phyloP scores from a whole-genome alignment of 2,329 filamentous ascomycete species.

The Periconia sp. region DNA sequence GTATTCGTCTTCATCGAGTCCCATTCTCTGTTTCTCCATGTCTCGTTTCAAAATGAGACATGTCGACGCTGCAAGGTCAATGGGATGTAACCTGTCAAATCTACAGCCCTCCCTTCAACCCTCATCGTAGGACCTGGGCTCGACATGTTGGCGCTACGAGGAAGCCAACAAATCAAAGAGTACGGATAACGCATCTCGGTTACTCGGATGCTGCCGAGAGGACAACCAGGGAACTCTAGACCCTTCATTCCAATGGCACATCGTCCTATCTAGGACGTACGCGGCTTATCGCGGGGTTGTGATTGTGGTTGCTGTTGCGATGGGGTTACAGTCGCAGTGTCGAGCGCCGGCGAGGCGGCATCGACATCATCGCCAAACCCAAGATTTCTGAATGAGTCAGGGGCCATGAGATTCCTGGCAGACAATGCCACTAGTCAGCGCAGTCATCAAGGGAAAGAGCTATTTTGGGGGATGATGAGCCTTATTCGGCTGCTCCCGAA shows the following conservation, averaged over 20 bases:
- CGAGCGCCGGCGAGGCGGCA: slow-evolving; percentile 8
- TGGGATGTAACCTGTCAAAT: slow-evolving; percentile 36
- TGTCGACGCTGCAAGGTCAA: slow-evolving; percentile 15
- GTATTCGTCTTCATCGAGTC: slow-evolving; percentile 3
- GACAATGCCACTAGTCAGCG: slow-evolving; percentile 25
- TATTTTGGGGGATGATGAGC: slow-evolving; percentile 16
- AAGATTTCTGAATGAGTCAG: slow-evolving; percentile 92
- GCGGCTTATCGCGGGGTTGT: slow-evolving; percentile 29
- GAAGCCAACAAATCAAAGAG: slow-evolving; percentile 10
- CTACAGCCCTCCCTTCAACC: slow-evolving; percentile 16
- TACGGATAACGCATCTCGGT: slow-evolving; percentile 21
- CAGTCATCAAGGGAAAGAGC: slow-evolving; percentile 6
- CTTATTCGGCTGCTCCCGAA: slow-evolving; percentile 29
- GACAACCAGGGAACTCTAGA: slow-evolving; percentile 18
- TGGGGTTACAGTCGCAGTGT: slow-evolving; percentile 32
- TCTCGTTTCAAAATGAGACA: slow-evolving; percentile 20
- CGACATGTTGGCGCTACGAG: slow-evolving; percentile 12
- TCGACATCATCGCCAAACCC: slow-evolving; percentile 70
- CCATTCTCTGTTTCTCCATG: slow-evolving; percentile 9
- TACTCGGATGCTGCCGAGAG: slow-evolving; percentile 38
- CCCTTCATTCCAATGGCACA: slow-evolving; percentile 27
- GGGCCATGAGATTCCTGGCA: slow-evolving; percentile 86
- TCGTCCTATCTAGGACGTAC: slow-evolving; percentile 24
- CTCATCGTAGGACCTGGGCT: no score
- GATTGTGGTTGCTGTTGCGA: slow-evolving; percentile 27